phyloP scores from a whole-genome alignment of 306 rosid species.

The Cicer pinnatifidum region DNA sequence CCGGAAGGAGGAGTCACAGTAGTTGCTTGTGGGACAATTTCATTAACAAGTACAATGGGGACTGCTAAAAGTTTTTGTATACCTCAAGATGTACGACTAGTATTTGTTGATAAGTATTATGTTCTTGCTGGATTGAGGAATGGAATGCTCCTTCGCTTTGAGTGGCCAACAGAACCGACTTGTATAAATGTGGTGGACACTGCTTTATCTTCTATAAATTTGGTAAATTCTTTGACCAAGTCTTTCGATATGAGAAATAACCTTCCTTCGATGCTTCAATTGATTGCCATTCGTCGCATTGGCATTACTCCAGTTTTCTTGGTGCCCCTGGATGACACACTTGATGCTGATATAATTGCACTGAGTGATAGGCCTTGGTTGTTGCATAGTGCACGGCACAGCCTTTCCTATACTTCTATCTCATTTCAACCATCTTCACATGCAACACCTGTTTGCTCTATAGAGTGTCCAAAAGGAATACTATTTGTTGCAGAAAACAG shows the following conservation, averaged over 20 bases:
- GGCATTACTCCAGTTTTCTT: slow-evolving; percentile 97
- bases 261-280: slow-evolving; percentile 65
- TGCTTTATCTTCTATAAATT: slow-evolving; percentile 54
- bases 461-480: slow-evolving; percentile 91
- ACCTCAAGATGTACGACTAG: slow-evolving; percentile 95
- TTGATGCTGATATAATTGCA: slow-evolving; percentile 86
- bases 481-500: slow-evolving; percentile 87
- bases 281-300: slow-evolving; percentile 88
- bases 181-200: slow-evolving; percentile 49
- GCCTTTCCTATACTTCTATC: slow-evolving; percentile 92
- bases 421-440: slow-evolving; percentile 93
- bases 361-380: slow-evolving; percentile 96
- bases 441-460: slow-evolving; percentile 84
- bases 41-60: slow-evolving; percentile 67
- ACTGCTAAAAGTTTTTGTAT: slow-evolving; percentile 83
- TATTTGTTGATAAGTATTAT: slow-evolving; percentile 74
- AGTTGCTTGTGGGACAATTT: slow-evolving; percentile 78
- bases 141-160: slow-evolving; percentile 95
- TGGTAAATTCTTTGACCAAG: slow-evolving; percentile 49
- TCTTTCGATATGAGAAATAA: slow-evolving; percentile 50
- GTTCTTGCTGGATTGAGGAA: slow-evolving; percentile 90
- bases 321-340: slow-evolving; percentile 79
- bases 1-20: slow-evolving; percentile 61
- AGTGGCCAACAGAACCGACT: slow-evolving; percentile 72
- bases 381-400: slow-evolving; percentile 90